These are phyloP conservation scores for Medicago ruthenica DNA, from an alignment of 306 rosid genomes.

Conservation along the genomic window DNA sequence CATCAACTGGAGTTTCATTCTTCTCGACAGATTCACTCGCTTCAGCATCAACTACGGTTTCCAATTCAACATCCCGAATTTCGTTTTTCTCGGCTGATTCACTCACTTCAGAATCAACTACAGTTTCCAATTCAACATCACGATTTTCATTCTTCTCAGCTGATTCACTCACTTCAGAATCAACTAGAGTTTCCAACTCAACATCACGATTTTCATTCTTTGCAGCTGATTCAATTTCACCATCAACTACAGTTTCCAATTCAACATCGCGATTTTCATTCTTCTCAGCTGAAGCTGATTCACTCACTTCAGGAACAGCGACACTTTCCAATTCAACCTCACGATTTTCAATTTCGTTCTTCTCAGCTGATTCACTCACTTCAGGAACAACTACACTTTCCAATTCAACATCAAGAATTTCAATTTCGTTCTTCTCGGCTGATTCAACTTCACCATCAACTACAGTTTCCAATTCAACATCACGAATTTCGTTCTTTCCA, in stretches of 20 bases:
- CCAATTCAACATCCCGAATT: background rate
- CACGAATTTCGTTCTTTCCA: constrained; percentile 9
- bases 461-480: constrained; percentile 6
- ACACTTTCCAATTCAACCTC: background rate
- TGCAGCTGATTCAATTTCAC: background rate
- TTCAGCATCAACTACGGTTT: background rate
- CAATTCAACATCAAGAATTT: background rate
- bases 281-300: constrained; percentile 1
- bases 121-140: background rate
- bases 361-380: background rate
- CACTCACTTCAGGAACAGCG: background rate
- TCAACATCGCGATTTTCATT: background rate
- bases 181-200: background rate
- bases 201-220: background rate
- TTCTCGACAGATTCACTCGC: background rate
- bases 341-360: background rate
- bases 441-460: background rate
- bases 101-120: background rate
- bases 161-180: background rate
- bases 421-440: background rate
- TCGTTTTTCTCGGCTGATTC: background rate
- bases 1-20: background rate
- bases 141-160: background rate
- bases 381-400: background rate
- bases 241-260: background rate